phyloP scores from a whole-genome alignment of 345 rosid genomes.

The Salix viminalis region DNA sequence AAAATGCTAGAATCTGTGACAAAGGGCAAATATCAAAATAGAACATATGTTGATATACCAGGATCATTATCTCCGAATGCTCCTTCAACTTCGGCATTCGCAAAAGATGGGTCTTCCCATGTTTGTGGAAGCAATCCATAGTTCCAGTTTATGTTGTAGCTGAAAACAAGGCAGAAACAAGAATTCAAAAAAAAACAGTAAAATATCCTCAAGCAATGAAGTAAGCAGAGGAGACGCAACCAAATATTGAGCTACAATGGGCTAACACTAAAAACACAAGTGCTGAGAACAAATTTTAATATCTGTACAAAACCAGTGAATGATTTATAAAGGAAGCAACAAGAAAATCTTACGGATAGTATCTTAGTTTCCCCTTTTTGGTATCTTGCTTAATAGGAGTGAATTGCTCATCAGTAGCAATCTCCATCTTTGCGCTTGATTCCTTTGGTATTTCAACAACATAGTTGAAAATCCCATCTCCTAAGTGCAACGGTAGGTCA shows the following conservation, averaged over 20 bases:
- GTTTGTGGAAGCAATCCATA: slow-evolving; percentile 98
- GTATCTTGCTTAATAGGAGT: slow-evolving; percentile 95
- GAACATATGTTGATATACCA: slow-evolving; percentile 31
- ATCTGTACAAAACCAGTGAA: not conserved
- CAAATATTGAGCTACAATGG: not conserved
- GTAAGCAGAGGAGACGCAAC: not conserved
- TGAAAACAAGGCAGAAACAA: slow-evolving; percentile 10
- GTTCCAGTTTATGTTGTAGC: slow-evolving; percentile 95
- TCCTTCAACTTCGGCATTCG: slow-evolving; percentile 81
- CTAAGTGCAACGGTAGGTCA: slow-evolving; percentile 76
- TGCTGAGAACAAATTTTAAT: not conserved
- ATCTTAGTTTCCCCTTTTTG: slow-evolving; percentile 67
- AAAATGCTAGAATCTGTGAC: not conserved
- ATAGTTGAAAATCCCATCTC: slow-evolving; percentile 77
- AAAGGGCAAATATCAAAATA: not conserved
- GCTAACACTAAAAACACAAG: not conserved
- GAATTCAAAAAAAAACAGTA: not conserved
- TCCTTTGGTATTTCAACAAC: slow-evolving; percentile 90
- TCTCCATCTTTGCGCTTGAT: slow-evolving; percentile 95
- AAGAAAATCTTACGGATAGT: slow-evolving; percentile 53
- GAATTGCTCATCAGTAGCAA: slow-evolving; percentile 83
- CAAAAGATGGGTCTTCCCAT: slow-evolving; percentile 93
- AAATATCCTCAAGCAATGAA: not conserved
- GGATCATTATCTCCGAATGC: slow-evolving; percentile 96
- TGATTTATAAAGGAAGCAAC: not conserved